These are phyloP conservation scores for Xerocomus nothofagi DNA, from an alignment of 1,284 basidiomycete species.

Conservation along the genomic window DNA sequence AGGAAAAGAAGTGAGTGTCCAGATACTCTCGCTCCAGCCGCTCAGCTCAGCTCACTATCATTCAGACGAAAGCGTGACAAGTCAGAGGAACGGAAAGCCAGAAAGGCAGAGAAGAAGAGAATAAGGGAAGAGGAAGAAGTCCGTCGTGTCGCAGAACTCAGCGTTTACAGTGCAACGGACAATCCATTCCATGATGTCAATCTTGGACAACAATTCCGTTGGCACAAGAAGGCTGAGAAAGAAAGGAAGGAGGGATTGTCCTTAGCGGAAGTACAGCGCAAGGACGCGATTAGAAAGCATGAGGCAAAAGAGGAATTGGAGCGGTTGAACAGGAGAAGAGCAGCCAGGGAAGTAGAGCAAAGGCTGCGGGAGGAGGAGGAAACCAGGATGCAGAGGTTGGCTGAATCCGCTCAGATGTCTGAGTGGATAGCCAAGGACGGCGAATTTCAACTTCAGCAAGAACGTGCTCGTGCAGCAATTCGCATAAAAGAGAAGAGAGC, in stretches of 20 bases:
- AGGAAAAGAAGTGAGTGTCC: slow-evolving; percentile 61
- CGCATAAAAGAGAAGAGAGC: slow-evolving; percentile 94
- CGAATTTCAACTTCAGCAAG: slow-evolving; percentile 96
- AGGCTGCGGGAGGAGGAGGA: slow-evolving; percentile 91
- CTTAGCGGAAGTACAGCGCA: slow-evolving; percentile 74
- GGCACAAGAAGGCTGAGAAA: slow-evolving; percentile 98
- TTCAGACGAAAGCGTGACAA: slow-evolving; percentile 76
- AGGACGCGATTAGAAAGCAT: slow-evolving; percentile 78
- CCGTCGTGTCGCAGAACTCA: slow-evolving; percentile 83
- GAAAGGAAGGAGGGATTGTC: slow-evolving; percentile 88
- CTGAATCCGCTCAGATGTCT: slow-evolving; percentile 95
- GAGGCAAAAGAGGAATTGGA: slow-evolving; percentile 97
- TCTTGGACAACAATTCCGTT: slow-evolving; percentile 91
- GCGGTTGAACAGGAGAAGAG: slow-evolving; percentile 84
- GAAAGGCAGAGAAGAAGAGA: slow-evolving; percentile 81
- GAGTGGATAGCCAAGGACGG: slow-evolving; percentile 98
- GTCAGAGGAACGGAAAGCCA: slow-evolving; percentile 72
- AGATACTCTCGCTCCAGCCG: not conserved
- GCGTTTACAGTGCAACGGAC: slow-evolving; percentile 90
- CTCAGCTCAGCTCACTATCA: slow-evolving; percentile 13
- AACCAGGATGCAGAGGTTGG: slow-evolving; percentile 80
- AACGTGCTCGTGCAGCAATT: slow-evolving; percentile 87
- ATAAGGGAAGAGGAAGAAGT: slow-evolving; percentile 85
- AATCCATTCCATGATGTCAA: slow-evolving; percentile 99
- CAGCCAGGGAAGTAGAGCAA: slow-evolving; percentile 90